Conservation (phyloP, 78 protist species). For the Creolimax fragrantissima region DNA sequence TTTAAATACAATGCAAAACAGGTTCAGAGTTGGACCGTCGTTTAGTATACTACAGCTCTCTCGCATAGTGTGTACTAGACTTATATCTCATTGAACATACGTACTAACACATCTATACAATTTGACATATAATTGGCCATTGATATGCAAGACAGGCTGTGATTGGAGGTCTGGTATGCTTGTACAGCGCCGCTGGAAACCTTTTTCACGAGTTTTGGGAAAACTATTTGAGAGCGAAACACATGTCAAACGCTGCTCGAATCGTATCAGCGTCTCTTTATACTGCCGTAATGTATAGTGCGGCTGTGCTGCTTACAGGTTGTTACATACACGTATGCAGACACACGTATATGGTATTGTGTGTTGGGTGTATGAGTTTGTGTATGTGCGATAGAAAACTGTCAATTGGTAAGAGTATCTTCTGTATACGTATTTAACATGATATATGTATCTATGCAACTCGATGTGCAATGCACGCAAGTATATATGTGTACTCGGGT, state of each 20-base stretch:
- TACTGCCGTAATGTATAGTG: not conserved
- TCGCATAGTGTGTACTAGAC: not conserved
- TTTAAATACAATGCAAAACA: too few relatives aligned
- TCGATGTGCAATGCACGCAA: not conserved
- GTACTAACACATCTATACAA: not conserved
- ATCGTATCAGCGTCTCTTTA: not conserved
- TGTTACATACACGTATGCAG: not conserved
- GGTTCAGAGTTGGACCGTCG: too few relatives aligned
- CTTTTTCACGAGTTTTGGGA: not conserved
- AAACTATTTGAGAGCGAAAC: not conserved
- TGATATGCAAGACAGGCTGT: not conserved
- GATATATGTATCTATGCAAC: too few relatives aligned
- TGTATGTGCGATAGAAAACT: not conserved
- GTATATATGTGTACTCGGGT: not conserved
- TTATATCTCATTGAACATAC: not conserved
- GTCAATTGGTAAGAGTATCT: too few relatives aligned
- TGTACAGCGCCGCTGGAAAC: not conserved
- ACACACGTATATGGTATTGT: not conserved
- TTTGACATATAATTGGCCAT: not conserved
- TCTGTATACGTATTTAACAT: too few relatives aligned
- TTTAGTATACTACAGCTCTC: too few relatives aligned
- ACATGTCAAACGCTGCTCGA: not conserved
- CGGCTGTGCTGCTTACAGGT: not conserved
- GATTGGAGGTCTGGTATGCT: not conserved
- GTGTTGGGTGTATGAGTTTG: not conserved